phyloP scores from a whole-genome alignment of 192 early-diverging fungal species.

The Dissophora ornata region DNA sequence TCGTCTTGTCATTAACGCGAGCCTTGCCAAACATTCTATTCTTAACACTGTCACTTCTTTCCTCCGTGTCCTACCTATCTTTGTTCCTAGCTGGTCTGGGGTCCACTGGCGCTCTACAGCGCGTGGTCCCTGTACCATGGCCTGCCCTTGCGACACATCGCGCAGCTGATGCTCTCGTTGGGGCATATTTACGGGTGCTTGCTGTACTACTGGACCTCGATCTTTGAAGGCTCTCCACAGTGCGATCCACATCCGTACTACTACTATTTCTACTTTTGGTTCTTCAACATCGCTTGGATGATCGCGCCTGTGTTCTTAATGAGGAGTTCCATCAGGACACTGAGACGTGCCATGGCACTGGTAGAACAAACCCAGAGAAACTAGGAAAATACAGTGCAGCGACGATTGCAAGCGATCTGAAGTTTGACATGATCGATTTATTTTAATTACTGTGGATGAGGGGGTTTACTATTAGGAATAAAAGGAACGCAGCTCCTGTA shows the following conservation, averaged over 20 bases:
- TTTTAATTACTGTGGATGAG: too few species aligned
- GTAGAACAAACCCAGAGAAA: too few species aligned
- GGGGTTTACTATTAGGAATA: too few species aligned
- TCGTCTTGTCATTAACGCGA: neutral
- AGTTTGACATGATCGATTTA: too few species aligned
- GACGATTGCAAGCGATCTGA: too few species aligned
- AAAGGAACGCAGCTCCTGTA: too few species aligned
- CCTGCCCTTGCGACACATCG: slow-evolving; percentile 63
- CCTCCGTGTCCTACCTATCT: too few species aligned
- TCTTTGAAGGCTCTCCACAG: slow-evolving; percentile 70
- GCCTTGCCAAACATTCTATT: neutral
- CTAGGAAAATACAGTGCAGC: too few species aligned
- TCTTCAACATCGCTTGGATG: slow-evolving; percentile 85
- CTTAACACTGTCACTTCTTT: too few species aligned
- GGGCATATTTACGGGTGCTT: slow-evolving; percentile 84
- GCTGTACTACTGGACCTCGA: slow-evolving; percentile 79
- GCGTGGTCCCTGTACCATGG: slow-evolving; percentile 63
- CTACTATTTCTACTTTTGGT: slow-evolving; percentile 89
- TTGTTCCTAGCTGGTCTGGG: slow-evolving; percentile 41
- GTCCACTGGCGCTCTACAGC: slow-evolving; percentile 63
- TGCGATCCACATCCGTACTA: slow-evolving; percentile 79
- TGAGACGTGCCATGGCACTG: slow-evolving; percentile 4
- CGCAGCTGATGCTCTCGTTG: slow-evolving; percentile 68
- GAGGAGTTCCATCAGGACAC: slow-evolving; percentile 12
- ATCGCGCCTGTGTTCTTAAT: slow-evolving; percentile 67